Evolutionary conservation across 441 rosid species (phyloP), one percentile per base, ranked within the genome.

Genomic region (Croton laevigatus): DNA sequence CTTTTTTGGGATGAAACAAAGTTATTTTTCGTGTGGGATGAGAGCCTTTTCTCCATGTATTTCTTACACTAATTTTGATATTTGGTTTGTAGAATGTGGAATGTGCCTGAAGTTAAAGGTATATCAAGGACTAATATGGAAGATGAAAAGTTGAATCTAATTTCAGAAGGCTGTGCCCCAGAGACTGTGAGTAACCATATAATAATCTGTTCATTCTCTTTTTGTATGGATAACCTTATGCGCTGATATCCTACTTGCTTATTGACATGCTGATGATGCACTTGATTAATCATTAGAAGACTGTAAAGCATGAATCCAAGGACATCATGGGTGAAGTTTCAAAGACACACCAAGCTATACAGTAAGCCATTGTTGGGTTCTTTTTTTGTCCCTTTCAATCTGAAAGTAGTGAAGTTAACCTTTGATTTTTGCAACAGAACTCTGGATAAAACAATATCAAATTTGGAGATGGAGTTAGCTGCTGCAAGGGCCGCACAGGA

Each of bases 401-500:
- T 72, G 20, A 23, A 60, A 22, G 16, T 70, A 14, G 67, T 1
- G 23, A 71, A 34, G 8, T 10, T 79, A 52, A 79, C 64, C 10
- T 73, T 71, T 70, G 58, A 54, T 19, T 66, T 71, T 65, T 73
- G 16, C 16, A 19, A 70, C 85, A 93, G 98, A 76, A 84, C 90
- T 32, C 84, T 91, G 1, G 97, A 91, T 76, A 89, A 91, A 75
- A 88, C 91, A 49, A 88, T 93, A 64, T 89, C 96, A 3, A 83
- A 76, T 75, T 82, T 91, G 73, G 97, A 93, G 81, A 89, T 83
- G 90, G 97, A 93, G 60, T 74, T 93, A 73, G 91, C 89, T 0
- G 88, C 94, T 78, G 97, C 98, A 55, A 88, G 89, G 80, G 87
- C 94, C 3, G 80, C 91, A 2, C 98, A 93, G 73, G 98, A 91